A percentile compares a stretch with the other conserved stretches of the same genome.
phyloP scores from a whole-genome alignment of 2,329 filamentous ascomycete species.

The Pestalotiopsis sp. region DNA sequence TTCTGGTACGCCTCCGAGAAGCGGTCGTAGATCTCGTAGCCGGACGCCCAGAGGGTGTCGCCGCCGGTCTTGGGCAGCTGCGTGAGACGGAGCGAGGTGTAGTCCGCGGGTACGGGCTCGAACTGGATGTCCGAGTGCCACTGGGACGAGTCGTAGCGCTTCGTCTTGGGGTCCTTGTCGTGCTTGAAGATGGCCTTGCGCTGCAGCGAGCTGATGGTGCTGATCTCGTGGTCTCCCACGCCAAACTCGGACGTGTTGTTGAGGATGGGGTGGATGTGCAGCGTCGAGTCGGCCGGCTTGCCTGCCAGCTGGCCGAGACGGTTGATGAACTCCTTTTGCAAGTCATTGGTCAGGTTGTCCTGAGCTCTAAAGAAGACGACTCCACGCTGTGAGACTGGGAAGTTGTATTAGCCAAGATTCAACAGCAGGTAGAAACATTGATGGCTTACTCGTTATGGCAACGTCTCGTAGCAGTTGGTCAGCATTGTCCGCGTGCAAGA shows the following conservation, averaged over 20 bases:
- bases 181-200: conserved; percentile 40
- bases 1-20: conserved; percentile 51
- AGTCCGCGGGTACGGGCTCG: conserved; percentile 62
- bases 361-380: conserved; percentile 69
- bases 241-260: conserved; percentile 57
- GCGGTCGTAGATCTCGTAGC: conserved; percentile 63
- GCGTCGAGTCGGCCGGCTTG: conserved; percentile 56
- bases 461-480: conserved; percentile 62
- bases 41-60: conserved; percentile 64
- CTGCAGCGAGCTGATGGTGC: conserved; percentile 58
- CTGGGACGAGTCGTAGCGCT: conserved; percentile 44
- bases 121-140: conserved; percentile 63
- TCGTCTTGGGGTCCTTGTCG: conserved; percentile 26
- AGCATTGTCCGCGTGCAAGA: conserved; percentile 52
- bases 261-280: conserved; percentile 63
- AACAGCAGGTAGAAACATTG: neutral
- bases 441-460: conserved; percentile 56
- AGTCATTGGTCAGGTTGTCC: conserved; percentile 56
- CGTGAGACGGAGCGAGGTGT: conserved; percentile 60
- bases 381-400: conserved; percentile 61
- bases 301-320: conserved; percentile 62
- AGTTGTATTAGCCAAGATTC: neutral
- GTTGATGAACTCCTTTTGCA: conserved; percentile 63
- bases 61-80: conserved; percentile 59
- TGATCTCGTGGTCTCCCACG: conserved; percentile 56